These are phyloP conservation scores for Ceratopteris richardii DNA, from an alignment of 75 land plant species.

Conservation along the genomic window DNA sequence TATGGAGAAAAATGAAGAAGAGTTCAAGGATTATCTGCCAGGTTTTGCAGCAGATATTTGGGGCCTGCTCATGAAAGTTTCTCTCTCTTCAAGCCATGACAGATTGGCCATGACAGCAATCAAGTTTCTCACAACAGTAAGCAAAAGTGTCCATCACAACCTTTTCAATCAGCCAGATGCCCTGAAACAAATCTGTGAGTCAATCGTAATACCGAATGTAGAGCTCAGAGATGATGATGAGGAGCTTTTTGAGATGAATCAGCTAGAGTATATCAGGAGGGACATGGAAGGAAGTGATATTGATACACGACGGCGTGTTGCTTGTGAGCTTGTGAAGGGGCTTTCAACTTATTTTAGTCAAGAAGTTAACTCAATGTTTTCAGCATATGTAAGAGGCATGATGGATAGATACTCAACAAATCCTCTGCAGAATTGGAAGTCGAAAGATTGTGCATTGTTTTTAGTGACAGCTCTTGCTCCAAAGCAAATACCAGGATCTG, in stretches of 20 bases:
- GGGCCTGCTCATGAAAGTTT: conserved; percentile 53
- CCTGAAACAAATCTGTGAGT: conserved; percentile 65
- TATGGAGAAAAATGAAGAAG: conserved; percentile 97
- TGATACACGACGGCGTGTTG: conserved; percentile 85
- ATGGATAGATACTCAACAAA: conserved; percentile 45
- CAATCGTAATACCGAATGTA: conserved; percentile 88
- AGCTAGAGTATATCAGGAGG: conserved; percentile 85
- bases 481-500: conserved; percentile 47
- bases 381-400: conserved; percentile 50
- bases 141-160: conserved; percentile 79
- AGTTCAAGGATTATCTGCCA: conserved; percentile 62
- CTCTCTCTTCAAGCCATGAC: conserved; percentile 55
- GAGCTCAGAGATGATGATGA: conserved; percentile 79
- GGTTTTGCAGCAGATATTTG: conserved; percentile 85
- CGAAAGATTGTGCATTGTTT: conserved; percentile 86
- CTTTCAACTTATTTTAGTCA: conserved; percentile 64
- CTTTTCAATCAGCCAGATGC: conserved; percentile 52
- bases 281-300: conserved; percentile 96
- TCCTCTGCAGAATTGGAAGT: conserved; percentile 80
- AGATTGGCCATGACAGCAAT: conserved; percentile 73
- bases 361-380: conserved; percentile 53
- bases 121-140: conserved; percentile 84
- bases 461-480: conserved; percentile 80
- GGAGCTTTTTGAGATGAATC: conserved; percentile 92
- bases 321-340: conserved; percentile 94